Evolutionary conservation across 139 green algal species (phyloP).

Genomic region (Closterium sp.): DNA sequence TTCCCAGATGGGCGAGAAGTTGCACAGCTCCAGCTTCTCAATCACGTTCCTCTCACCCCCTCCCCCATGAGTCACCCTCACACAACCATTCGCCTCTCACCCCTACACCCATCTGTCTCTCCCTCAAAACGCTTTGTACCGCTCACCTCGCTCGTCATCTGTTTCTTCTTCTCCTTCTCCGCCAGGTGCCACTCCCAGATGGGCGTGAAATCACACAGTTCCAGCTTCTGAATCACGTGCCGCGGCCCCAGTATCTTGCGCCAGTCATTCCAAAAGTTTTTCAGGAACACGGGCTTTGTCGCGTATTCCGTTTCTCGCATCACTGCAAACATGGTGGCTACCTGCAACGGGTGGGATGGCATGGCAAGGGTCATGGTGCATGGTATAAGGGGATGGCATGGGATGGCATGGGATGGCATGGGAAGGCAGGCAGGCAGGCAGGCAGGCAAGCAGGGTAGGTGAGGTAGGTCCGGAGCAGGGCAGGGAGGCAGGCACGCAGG

Average conservation of each 20-base stretch:
- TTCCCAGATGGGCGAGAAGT: constrained; percentile 96
- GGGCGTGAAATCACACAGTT: constrained; percentile 92
- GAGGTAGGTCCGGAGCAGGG: too few relatives aligned
- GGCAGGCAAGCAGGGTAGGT: too few relatives aligned
- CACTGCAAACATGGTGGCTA: constrained; percentile 92
- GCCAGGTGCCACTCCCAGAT: constrained; percentile 86
- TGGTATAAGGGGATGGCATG: too few relatives aligned
- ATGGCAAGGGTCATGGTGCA: too few relatives aligned
- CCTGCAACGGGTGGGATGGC: constrained; percentile 61
- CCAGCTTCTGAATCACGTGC: constrained; percentile 85
- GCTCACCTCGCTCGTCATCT: constrained; percentile 81
- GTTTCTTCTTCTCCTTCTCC: constrained; percentile 92
- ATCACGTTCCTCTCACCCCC: constrained; percentile 86
- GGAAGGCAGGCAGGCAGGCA: too few relatives aligned
- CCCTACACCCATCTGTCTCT: background rate
- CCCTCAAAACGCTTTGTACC: constrained; percentile 41
- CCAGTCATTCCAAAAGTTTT: constrained; percentile 98
- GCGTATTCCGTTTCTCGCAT: constrained; percentile 98
- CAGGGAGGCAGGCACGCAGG: too few relatives aligned
- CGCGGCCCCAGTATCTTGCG: constrained; percentile 77
- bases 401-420: background rate
- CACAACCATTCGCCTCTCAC: constrained; percentile 14
- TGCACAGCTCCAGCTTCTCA: constrained; percentile 83
- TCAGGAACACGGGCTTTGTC: constrained; percentile 80
- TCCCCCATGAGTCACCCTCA: background rate